These are phyloP conservation scores for Podospora comata DNA, from an alignment of 495 filamentous ascomycete species.

Conservation along the genomic window DNA sequence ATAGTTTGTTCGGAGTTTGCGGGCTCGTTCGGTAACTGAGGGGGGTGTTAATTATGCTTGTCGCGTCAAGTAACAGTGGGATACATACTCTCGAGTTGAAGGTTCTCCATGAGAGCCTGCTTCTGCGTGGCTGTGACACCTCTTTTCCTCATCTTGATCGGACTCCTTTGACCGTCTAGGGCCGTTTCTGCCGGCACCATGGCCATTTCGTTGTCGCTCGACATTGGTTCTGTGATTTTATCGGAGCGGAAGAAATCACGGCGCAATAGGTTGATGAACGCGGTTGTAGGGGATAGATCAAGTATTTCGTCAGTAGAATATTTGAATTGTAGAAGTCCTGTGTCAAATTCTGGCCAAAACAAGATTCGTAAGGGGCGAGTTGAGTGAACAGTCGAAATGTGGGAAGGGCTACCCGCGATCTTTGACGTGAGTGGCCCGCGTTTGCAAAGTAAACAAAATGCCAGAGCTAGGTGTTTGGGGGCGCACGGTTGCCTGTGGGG, in stretches of 20 bases:
- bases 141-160: constrained; percentile 55
- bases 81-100: constrained; percentile 83
- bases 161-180: constrained; percentile 52
- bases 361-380: background rate
- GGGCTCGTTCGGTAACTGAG: constrained; percentile 83
- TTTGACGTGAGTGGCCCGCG: constrained; percentile 31
- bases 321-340: background rate
- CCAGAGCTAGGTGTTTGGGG: constrained; percentile 13
- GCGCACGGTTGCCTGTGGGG: background rate
- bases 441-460: constrained; percentile 40
- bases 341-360: background rate
- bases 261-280: background rate
- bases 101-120: constrained; percentile 84
- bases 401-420: constrained; percentile 14
- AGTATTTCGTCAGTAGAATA: background rate
- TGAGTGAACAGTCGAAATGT: constrained; percentile 18
- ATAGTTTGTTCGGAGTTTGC: constrained; percentile 89
- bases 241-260: background rate
- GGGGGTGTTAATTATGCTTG: background rate
- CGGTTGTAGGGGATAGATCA: background rate
- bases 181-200: constrained; percentile 34
- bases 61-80: background rate
- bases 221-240: constrained; percentile 19
- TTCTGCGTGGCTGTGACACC: constrained; percentile 77
- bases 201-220: constrained; percentile 32